Evolutionary conservation across 2,329 filamentous ascomycete genomes (phyloP).

Genomic region (Scytalidium sp.): DNA sequence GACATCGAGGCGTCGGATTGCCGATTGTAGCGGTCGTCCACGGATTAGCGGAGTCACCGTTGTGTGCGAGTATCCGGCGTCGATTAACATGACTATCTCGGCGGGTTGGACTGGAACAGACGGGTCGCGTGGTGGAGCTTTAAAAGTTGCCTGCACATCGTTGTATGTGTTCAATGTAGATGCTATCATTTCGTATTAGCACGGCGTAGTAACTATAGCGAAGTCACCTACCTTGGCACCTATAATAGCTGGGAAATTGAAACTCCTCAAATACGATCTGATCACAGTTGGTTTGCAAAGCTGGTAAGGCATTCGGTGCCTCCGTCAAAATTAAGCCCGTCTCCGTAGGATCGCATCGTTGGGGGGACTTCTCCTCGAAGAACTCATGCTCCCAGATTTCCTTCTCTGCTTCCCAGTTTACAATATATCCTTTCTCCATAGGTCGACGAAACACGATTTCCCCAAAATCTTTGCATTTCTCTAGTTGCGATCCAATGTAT

Average conservation of each 20-base stretch:
- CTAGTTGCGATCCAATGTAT: conserved; percentile 77
- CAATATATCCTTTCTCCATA: conserved; percentile 90
- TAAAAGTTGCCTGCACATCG: conserved; percentile 68
- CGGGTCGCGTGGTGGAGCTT: conserved; percentile 49
- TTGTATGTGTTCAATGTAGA: conserved; percentile 80
- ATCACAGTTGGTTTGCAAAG: conserved; percentile 84
- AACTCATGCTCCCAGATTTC: conserved; percentile 94
- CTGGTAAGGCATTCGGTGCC: conserved; percentile 76
- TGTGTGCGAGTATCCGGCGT: conserved; percentile 91
- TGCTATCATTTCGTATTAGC: conserved; percentile 41
- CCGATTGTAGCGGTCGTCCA: conserved; percentile 76
- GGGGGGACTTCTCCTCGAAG: conserved; percentile 64
- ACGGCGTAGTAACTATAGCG: background rate
- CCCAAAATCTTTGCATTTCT: conserved; percentile 81
- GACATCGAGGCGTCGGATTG: conserved; percentile 80
- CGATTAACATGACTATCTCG: conserved; percentile 83
- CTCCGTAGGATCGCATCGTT: conserved; percentile 71
- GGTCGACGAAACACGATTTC: conserved; percentile 84
- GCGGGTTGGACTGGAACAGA: conserved; percentile 51
- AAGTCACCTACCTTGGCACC: conserved; percentile 59
- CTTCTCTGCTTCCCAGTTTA: conserved; percentile 95
- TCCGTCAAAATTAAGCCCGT: conserved; percentile 86
- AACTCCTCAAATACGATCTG: conserved; percentile 98
- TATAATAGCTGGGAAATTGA: conserved; percentile 82
- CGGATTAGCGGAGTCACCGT: conserved; percentile 83